Evolutionary conservation across 225 moss, liverwort and hornwort species (phyloP).

Genomic region (Asterella californica): DNA sequence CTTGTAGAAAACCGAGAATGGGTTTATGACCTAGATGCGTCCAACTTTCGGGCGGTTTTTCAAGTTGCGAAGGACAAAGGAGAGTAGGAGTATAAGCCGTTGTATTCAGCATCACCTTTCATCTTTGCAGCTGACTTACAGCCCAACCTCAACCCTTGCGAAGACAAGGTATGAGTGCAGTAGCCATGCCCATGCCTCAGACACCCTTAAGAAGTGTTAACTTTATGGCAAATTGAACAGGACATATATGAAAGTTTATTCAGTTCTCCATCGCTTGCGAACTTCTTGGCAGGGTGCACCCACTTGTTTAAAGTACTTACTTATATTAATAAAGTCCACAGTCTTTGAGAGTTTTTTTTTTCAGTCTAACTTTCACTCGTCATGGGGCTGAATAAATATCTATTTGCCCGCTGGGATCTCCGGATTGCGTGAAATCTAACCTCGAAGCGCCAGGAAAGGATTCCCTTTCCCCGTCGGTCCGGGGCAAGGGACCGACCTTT

Average conservation of each 20-base stretch:
- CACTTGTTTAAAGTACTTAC: neutral
- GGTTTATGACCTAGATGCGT: slow-evolving; percentile 58
- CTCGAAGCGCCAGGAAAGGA: no score
- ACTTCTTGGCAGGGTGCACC: neutral
- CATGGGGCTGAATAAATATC: no score
- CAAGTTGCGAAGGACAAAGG: neutral
- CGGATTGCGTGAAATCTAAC: no score
- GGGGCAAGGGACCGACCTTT: no score
- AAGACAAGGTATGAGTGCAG: neutral
- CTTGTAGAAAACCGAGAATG: slow-evolving; percentile 54
- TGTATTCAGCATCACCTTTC: neutral
- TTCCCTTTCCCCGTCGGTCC: no score
- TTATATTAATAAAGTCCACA: neutral
- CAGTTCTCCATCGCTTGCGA: neutral
- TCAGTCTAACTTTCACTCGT: no score
- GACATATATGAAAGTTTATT: neutral
- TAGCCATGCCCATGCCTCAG: neutral
- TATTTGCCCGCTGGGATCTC: no score
- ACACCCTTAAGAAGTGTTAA: neutral
- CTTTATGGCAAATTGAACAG: neutral
- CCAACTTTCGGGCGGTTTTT: slow-evolving; percentile 52
- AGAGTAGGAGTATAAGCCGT: neutral
- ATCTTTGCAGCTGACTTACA: neutral
- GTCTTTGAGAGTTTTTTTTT: no score
- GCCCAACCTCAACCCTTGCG: neutral